Conservation (phyloP, 2,329 filamentous ascomycete genomes). For the Capronia americana region DNA sequence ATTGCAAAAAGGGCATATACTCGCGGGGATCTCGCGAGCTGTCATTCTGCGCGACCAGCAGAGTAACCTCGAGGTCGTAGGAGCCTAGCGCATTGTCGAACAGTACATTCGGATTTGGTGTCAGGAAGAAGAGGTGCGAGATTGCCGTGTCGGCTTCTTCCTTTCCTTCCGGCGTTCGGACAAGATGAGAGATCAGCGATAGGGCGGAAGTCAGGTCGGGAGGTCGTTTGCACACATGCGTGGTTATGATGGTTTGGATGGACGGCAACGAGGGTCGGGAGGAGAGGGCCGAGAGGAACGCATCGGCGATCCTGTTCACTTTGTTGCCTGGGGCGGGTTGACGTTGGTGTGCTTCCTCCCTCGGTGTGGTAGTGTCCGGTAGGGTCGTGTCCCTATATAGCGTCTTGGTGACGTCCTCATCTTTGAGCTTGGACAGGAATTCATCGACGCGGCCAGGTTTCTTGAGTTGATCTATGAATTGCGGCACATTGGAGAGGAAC, state of each 20-base stretch:
- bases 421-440: slow-evolving; percentile 83
- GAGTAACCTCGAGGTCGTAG: slow-evolving; percentile 87
- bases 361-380: not conserved
- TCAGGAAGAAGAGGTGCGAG: slow-evolving; percentile 96
- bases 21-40: slow-evolving; percentile 94
- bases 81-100: slow-evolving; percentile 90
- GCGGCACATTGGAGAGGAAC: slow-evolving; percentile 75
- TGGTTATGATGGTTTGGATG: slow-evolving; percentile 91
- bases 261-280: slow-evolving; percentile 65
- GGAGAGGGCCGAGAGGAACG: slow-evolving; percentile 73
- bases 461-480: slow-evolving; percentile 84
- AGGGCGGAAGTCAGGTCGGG: slow-evolving; percentile 89
- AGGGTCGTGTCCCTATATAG: slow-evolving; percentile 85
- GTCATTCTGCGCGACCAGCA: slow-evolving; percentile 85
- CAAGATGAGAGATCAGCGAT: slow-evolving; percentile 75
- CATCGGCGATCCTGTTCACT: slow-evolving; percentile 87
- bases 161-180: slow-evolving; percentile 48
- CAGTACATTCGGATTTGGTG: slow-evolving; percentile 81
- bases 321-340: slow-evolving; percentile 57
- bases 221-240: slow-evolving; percentile 90
- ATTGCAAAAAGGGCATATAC: slow-evolving; percentile 92
- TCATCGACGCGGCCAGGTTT: slow-evolving; percentile 85
- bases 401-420: slow-evolving; percentile 90
- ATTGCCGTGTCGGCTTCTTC: slow-evolving; percentile 84
- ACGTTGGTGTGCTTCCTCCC: slow-evolving; percentile 26